These are phyloP conservation scores for Trichoderma afroharzianum DNA, from an alignment of 2,329 filamentous ascomycete species.

Conservation along the genomic window DNA sequence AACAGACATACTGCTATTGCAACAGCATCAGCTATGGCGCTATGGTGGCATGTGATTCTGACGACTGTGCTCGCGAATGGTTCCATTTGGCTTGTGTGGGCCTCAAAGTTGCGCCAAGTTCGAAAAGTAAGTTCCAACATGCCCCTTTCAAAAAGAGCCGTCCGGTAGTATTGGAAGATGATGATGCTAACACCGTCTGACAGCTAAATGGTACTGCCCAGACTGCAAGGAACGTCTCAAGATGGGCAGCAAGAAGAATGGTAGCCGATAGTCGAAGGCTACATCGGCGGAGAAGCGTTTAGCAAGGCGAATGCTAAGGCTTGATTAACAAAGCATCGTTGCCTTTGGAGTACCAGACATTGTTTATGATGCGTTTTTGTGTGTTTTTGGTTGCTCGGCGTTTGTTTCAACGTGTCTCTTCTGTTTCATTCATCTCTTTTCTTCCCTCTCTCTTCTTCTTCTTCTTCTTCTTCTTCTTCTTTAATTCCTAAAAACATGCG, in stretches of 20 bases:
- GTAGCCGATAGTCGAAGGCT: slow-evolving; percentile 37
- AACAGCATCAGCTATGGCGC: slow-evolving; percentile 77
- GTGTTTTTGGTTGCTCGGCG: neutral
- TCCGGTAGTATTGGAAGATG: neutral
- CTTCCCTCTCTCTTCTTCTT: neutral
- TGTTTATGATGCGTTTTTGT: neutral
- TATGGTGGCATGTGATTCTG: slow-evolving; percentile 78
- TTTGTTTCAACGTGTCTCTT: neutral
- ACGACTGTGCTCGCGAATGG: slow-evolving; percentile 72
- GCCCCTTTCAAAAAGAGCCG: neutral
- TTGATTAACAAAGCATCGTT: neutral
- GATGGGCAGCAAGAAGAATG: slow-evolving; percentile 50
- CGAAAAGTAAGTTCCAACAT: slow-evolving; percentile 58
- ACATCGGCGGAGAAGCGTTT: neutral
- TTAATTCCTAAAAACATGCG: neutral
- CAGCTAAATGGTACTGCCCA: slow-evolving; percentile 79
- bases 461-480: neutral
- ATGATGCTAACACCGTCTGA: slow-evolving; percentile 5
- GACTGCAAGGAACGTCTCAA: slow-evolving; percentile 69
- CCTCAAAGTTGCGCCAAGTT: slow-evolving; percentile 71
- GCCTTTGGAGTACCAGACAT: neutral
- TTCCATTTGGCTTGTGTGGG: slow-evolving; percentile 82
- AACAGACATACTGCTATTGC: slow-evolving; percentile 76
- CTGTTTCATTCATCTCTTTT: neutral
- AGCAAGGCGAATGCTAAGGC: neutral